A percentile compares a stretch with the other conserved stretches of the same genome.
Conservation (phyloP, 257 asterid species). For the Leonotis leonurus region DNA sequence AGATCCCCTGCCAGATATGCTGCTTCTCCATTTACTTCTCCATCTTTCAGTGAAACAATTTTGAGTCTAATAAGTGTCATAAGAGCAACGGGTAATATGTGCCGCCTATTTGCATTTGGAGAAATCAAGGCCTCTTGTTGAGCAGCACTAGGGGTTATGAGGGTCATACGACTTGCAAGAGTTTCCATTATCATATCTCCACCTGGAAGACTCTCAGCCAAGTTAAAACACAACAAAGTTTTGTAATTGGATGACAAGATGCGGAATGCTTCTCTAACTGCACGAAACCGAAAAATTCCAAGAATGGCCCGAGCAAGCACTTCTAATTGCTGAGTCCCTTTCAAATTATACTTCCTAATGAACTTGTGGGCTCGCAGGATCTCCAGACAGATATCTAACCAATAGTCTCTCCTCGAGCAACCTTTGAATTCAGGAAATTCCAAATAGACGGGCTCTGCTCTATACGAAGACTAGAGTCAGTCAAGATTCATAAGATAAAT, state of each 20-base stretch:
- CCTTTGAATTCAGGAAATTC: constrained; percentile 96
- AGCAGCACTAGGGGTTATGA: constrained; percentile 30
- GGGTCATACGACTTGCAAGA: constrained; percentile 45
- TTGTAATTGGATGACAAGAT: constrained; percentile 56
- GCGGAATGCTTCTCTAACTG: constrained; percentile 73
- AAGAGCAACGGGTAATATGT: constrained; percentile 41
- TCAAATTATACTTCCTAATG: constrained; percentile 54
- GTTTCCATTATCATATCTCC: constrained; percentile 76
- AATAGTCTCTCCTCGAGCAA: constrained; percentile 78
- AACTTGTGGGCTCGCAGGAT: constrained; percentile 67
- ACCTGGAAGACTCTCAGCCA: constrained; percentile 92
- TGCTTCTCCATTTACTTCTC: constrained; percentile 36
- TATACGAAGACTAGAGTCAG: constrained; percentile 38
- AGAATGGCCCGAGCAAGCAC: constrained; percentile 74
- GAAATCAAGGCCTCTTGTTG: constrained; percentile 39
- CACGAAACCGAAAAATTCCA: constrained; percentile 72
- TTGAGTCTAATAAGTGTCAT: constrained; percentile 55
- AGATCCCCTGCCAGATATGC: constrained; percentile 47
- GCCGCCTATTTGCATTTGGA: constrained; percentile 43
- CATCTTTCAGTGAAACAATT: constrained; percentile 40
- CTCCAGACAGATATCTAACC: constrained; percentile 86
- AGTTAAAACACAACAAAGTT: constrained; percentile 80
- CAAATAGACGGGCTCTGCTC: constrained; percentile 78
- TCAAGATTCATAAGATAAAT: constrained; percentile 22
- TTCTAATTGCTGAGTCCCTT: constrained; percentile 55